Evolutionary conservation across 257 asterid genomes (phyloP).

Genomic region (Salvia hispanica): DNA sequence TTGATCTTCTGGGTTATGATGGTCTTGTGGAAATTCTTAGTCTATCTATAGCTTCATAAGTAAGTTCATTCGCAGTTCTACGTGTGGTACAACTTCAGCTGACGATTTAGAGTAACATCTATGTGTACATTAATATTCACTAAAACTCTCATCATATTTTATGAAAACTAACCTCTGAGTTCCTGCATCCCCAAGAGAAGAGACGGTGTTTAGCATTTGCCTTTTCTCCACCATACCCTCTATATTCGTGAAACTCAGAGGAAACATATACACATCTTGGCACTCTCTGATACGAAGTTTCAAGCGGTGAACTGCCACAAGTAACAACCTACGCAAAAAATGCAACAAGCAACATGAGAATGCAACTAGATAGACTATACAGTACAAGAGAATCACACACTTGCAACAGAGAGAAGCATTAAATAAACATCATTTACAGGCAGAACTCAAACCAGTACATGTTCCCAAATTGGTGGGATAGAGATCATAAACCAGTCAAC

Average conservation of each 20-base stretch:
- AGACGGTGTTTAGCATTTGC: conserved; percentile 64
- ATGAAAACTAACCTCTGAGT: conserved; percentile 74
- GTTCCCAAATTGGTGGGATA: background rate
- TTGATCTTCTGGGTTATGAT: too few species aligned
- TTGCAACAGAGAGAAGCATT: background rate
- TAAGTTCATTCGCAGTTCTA: background rate
- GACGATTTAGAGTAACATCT: background rate
- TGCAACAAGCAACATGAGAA: conserved; percentile 15
- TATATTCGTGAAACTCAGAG: conserved; percentile 79
- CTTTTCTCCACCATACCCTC: conserved; percentile 75
- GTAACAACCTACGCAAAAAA: conserved; percentile 73
- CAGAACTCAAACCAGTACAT: conserved; percentile 1
- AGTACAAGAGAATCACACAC: conserved; percentile 17
- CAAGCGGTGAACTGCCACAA: conserved; percentile 94
- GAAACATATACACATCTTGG: conserved; percentile 84
- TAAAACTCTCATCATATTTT: conserved; percentile 3
- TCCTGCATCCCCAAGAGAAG: conserved; percentile 87
- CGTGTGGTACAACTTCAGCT: background rate
- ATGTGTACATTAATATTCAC: conserved; percentile 9
- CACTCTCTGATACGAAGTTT: conserved; percentile 79
- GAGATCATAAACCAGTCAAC: background rate
- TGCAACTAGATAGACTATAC: background rate
- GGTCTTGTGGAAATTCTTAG: background rate
- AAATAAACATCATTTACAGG: background rate
- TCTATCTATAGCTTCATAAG: background rate